These are phyloP conservation scores for Suhomyces faveliae DNA, from an alignment of 805 yeast species.

Conservation along the genomic window DNA sequence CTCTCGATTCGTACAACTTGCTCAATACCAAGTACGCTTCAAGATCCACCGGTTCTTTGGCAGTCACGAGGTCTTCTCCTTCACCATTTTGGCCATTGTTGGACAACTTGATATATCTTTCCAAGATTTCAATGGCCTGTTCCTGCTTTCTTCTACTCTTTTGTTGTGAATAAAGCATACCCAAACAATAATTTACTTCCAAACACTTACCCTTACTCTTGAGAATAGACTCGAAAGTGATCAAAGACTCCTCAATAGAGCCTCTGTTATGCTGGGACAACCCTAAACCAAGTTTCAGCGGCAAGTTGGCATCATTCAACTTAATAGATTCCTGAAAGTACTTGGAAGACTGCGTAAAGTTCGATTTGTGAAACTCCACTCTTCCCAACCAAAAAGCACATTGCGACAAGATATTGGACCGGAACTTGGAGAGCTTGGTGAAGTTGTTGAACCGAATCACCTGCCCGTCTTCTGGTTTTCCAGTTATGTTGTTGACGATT, in stretches of 20 bases:
- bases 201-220: slow-evolving; percentile 64
- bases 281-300: slow-evolving; percentile 80
- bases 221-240: slow-evolving; percentile 75
- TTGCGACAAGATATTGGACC: slow-evolving; percentile 34
- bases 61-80: slow-evolving; percentile 17
- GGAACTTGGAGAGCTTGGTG: slow-evolving; percentile 25
- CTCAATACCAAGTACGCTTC: slow-evolving; percentile 71
- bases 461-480: slow-evolving; percentile 1
- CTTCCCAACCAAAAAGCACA: slow-evolving; percentile 80
- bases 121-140: slow-evolving; percentile 62
- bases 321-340: slow-evolving; percentile 71
- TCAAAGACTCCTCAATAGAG: slow-evolving; percentile 76
- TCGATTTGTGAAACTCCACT: slow-evolving; percentile 57
- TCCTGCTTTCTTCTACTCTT: slow-evolving; percentile 39
- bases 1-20: slow-evolving; percentile 64
- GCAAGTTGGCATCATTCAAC: slow-evolving; percentile 59
- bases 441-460: slow-evolving; percentile 15
- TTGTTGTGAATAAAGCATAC: slow-evolving; percentile 65
- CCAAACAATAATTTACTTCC: slow-evolving; percentile 75
- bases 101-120: slow-evolving; percentile 65
- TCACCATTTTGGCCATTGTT: slow-evolving; percentile 39
- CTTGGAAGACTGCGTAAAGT: slow-evolving; percentile 68
- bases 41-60: slow-evolving; percentile 56
- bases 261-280: slow-evolving; percentile 78
- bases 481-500: slow-evolving; percentile 35